Evolutionary conservation across 2,329 filamentous ascomycete species (phyloP).

Genomic region (Ophiocordyceps camponoti-floridani): DNA sequence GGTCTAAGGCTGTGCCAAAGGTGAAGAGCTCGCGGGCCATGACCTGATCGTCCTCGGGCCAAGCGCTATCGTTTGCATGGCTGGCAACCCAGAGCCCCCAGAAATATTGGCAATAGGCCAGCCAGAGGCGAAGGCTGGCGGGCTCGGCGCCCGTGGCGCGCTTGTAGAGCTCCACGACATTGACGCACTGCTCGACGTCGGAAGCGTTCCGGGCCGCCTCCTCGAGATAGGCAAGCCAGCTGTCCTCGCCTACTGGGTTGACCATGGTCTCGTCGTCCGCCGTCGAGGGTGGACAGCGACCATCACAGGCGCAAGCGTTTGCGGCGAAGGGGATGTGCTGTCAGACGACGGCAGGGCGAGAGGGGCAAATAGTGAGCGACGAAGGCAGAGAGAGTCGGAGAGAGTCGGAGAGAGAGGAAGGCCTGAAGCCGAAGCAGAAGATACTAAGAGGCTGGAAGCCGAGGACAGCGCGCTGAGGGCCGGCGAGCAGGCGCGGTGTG

Average conservation of each 20-base stretch:
- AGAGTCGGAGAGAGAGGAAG: background rate
- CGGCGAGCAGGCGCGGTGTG: background rate
- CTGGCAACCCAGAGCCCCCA: conserved; percentile 51
- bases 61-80: conserved; percentile 32
- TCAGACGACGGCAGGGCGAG: background rate
- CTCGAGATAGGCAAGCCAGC: conserved; percentile 61
- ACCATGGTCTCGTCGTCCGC: conserved; percentile 19
- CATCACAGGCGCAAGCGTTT: too few relatives aligned
- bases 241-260: conserved; percentile 53
- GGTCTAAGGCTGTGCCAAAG: conserved; percentile 43
- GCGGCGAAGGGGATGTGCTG: background rate
- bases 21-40: conserved; percentile 57
- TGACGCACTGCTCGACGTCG: conserved; percentile 48
- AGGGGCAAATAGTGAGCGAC: too few relatives aligned
- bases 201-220: conserved; percentile 45
- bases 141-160: conserved; percentile 54
- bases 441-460: background rate
- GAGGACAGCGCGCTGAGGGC: background rate
- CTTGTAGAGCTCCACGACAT: conserved; percentile 54
- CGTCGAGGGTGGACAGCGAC: background rate
- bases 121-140: conserved; percentile 57
- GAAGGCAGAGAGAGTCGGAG: too few relatives aligned
- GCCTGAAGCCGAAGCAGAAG: background rate
- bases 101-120: conserved; percentile 62
- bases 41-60: conserved; percentile 49